Conservation (phyloP, 140 eudicot genomes). For the Senecio squalidus region DNA sequence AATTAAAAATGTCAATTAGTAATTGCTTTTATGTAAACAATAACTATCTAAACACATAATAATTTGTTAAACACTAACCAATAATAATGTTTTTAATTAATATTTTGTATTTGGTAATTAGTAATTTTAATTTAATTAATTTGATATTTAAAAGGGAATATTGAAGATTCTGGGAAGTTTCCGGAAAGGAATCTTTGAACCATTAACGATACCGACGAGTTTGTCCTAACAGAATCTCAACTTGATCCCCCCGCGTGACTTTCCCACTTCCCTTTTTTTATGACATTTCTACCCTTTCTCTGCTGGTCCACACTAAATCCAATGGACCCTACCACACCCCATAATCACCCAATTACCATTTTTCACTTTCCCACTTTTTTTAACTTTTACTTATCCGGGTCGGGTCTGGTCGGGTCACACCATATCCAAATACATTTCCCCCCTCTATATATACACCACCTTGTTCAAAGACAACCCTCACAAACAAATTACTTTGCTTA, state of each 20-base stretch:
- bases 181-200: conserved; percentile 27
- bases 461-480: conserved; percentile 23
- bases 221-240: conserved; percentile 21
- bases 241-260: conserved; percentile 29
- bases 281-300: conserved; percentile 19
- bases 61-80: too few relatives aligned
- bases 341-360: not conserved
- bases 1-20: too few relatives aligned
- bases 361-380: not conserved
- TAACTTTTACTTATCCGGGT: not conserved
- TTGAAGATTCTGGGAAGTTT: conserved; percentile 10
- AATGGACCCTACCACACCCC: not conserved
- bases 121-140: too few relatives aligned
- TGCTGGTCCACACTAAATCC: conserved; percentile 1
- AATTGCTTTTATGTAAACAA: too few relatives aligned
- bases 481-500: conserved; percentile 11
- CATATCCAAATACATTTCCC: not conserved
- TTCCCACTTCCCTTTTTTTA: not conserved
- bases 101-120: too few relatives aligned
- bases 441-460: conserved; percentile 21
- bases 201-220: conserved; percentile 9
- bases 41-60: too few relatives aligned
- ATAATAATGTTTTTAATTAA: too few relatives aligned
- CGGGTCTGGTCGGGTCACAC: not conserved
- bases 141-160: not conserved